Base-by-base conservation (phyloP, 2,329 filamentous ascomycete species). In the Didymosphaeria variabile region DNA sequence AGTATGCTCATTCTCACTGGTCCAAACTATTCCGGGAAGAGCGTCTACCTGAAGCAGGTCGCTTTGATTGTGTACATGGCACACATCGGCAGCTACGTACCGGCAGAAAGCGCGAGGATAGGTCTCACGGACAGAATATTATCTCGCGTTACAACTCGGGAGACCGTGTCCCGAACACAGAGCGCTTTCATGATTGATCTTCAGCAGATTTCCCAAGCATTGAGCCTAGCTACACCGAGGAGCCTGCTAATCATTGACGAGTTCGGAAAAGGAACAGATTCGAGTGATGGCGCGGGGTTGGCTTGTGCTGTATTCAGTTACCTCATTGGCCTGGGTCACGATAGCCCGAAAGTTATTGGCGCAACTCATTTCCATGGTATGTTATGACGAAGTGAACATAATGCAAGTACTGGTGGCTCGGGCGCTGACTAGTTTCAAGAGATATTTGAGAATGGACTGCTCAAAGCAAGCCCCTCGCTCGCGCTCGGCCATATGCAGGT, bases 21-120 rank as follows among this genome's bases (percentile, higher is more conserved):
- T 0, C 94, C 95, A 5, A 99, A 99, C 69, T 96, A 95, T 75
- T 98, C 95, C 0, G 95, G 95, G 0, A 99, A 99, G 78, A 98
- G 93, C 68, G 88, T 98, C 0, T 98, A 97, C 77, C 85, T 98
- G 73, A 99, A 97, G 77, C 94, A 99, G 76, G 87, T 92, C 34
- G 95, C 94, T 5, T 81, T 97, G 53, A 95, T 97, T 60, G 89
- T 97, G 15, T 97, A 95, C 73, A 86, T 99, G 77, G 92, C 95
- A 0, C 95, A 99, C 73, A 87, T 97, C 56, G 95, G 95, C 55
- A 83, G 93, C 75, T 98, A 92, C 74, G 92, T 99, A 1, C 94
- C 95, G 1, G 94, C 94, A 1, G 84, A 89, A 17, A 82, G 79
- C 31, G 94, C 94, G 9, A 86, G 79, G 0, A 90, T 99, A 63